phyloP scores from a whole-genome alignment of 345 rosid species.

The Cardamine occulta region DNA sequence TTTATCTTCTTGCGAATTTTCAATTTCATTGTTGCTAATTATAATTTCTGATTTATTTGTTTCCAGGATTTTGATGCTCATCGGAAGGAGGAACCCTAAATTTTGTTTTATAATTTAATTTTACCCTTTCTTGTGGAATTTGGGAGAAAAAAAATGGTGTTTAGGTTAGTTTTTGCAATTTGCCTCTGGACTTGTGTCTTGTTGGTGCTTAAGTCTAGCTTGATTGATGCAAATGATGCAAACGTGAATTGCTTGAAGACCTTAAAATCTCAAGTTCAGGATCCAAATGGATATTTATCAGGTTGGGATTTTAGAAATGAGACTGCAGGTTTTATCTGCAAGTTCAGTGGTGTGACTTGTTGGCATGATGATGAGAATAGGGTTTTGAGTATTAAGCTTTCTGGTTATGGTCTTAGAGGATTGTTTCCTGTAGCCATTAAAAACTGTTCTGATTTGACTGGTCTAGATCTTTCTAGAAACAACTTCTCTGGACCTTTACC shows the following conservation, averaged over 20 bases:
- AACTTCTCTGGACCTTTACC: slow-evolving; percentile 67
- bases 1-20: background rate
- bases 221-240: slow-evolving; percentile 46
- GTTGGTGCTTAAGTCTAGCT: slow-evolving; percentile 46
- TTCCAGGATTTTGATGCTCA: slow-evolving; percentile 41
- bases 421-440: slow-evolving; percentile 58
- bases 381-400: slow-evolving; percentile 69
- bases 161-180: slow-evolving; percentile 36
- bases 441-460: slow-evolving; percentile 63
- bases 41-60: background rate
- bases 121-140: slow-evolving; percentile 34
- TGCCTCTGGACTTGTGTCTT: slow-evolving; percentile 43
- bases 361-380: slow-evolving; percentile 95
- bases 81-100: slow-evolving; percentile 25
- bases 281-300: slow-evolving; percentile 54
- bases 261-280: slow-evolving; percentile 47
- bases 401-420: slow-evolving; percentile 70
- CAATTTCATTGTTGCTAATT: background rate
- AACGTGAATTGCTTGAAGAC: slow-evolving; percentile 62
- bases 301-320: slow-evolving; percentile 66
- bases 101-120: slow-evolving; percentile 11
- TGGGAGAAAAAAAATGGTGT: slow-evolving; percentile 30
- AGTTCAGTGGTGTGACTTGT: slow-evolving; percentile 76
- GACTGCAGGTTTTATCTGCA: slow-evolving; percentile 72
- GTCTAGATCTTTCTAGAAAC: slow-evolving; percentile 77